Evolutionary conservation across 2,329 filamentous ascomycete species (phyloP).

Genomic region (Hypoxylon sp.): DNA sequence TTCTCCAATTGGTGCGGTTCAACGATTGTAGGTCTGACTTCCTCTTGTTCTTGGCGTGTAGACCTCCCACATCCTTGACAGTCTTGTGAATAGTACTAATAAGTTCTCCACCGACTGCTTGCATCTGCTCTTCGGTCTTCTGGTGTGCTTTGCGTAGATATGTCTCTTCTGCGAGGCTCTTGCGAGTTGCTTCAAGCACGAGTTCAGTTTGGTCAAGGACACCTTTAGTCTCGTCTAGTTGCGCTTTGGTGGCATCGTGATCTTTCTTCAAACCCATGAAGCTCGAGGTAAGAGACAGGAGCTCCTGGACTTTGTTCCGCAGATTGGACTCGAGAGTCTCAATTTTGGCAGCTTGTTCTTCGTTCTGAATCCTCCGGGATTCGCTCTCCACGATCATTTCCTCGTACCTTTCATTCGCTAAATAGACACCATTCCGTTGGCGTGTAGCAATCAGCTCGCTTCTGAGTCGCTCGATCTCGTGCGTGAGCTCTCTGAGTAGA

Average conservation of each 20-base stretch:
- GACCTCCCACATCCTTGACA: conserved; percentile 81
- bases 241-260: conserved; percentile 79
- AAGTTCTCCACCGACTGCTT: conserved; percentile 78
- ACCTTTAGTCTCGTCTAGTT: conserved; percentile 82
- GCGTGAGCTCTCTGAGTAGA: conserved; percentile 87
- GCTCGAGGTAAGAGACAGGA: conserved; percentile 86
- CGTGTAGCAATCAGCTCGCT: conserved; percentile 92
- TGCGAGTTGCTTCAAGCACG: conserved; percentile 81
- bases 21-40: conserved; percentile 85
- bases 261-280: conserved; percentile 93
- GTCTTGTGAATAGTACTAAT: conserved; percentile 83
- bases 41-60: conserved; percentile 88
- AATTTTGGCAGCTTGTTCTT: conserved; percentile 92
- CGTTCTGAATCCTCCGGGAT: conserved; percentile 87
- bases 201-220: conserved; percentile 90
- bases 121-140: conserved; percentile 83
- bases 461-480: conserved; percentile 94
- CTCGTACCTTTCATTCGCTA: conserved; percentile 89
- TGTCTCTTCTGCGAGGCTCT: conserved; percentile 82
- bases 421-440: conserved; percentile 93
- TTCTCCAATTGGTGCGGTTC: conserved; percentile 83
- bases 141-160: conserved; percentile 85
- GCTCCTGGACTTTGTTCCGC: conserved; percentile 92
- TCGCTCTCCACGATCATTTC: conserved; percentile 93
- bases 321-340: conserved; percentile 92